These are phyloP conservation scores for Suhomyces canberraensis DNA, from an alignment of 805 yeast genomes.

Conservation along the genomic window DNA sequence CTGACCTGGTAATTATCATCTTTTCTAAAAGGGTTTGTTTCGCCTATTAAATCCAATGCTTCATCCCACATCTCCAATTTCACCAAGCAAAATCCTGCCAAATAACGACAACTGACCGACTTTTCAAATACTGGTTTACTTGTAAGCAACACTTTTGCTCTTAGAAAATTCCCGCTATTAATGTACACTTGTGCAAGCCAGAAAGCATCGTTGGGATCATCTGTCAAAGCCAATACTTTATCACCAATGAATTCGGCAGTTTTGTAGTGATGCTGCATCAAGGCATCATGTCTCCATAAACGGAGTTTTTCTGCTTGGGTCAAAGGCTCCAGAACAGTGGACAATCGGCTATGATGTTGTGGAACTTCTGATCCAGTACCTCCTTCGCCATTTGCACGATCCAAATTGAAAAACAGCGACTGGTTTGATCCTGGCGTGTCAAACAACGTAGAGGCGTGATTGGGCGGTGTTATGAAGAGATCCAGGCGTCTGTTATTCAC, in stretches of 20 bases:
- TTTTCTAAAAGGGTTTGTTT: slow-evolving; percentile 65
- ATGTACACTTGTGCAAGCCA: slow-evolving; percentile 93
- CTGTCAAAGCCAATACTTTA: slow-evolving; percentile 77
- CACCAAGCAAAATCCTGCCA: slow-evolving; percentile 71
- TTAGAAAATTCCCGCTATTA: slow-evolving; percentile 66
- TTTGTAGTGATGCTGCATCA: slow-evolving; percentile 84
- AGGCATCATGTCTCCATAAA: slow-evolving; percentile 90
- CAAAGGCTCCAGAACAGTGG: slow-evolving; percentile 36
- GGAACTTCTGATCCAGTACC: slow-evolving; percentile 4
- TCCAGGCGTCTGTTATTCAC: slow-evolving; percentile 43
- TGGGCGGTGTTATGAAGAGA: slow-evolving; percentile 46
- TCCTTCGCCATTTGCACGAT: slow-evolving; percentile 10
- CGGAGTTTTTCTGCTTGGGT: slow-evolving; percentile 84
- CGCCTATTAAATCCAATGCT: slow-evolving; percentile 83
- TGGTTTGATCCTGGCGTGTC: slow-evolving; percentile 41
- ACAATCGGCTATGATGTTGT: slow-evolving; percentile 3
- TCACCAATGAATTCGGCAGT: slow-evolving; percentile 93
- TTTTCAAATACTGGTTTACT: slow-evolving; percentile 51
- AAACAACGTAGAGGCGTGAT: slow-evolving; percentile 41
- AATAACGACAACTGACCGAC: slow-evolving; percentile 74
- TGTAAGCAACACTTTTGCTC: slow-evolving; percentile 72
- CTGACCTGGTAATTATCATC: slow-evolving; percentile 38
- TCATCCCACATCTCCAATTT: slow-evolving; percentile 81
- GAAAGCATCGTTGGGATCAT: slow-evolving; percentile 90
- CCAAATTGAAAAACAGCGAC: slow-evolving; percentile 38